These are phyloP conservation scores for Colletotrichum limetticola DNA, from an alignment of 2,329 filamentous ascomycete species.

Conservation along the genomic window DNA sequence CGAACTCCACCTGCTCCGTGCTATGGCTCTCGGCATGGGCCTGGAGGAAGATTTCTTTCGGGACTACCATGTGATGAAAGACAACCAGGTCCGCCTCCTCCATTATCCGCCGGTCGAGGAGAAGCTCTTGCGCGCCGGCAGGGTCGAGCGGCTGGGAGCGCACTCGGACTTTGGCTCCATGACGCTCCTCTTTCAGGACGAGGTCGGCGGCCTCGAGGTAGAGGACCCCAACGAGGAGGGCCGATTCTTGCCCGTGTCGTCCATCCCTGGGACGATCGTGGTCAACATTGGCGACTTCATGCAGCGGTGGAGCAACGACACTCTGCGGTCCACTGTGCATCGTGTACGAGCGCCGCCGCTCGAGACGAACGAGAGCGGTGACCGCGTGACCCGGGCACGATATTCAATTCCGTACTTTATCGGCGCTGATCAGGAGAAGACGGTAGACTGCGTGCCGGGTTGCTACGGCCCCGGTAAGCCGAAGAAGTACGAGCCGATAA, in stretches of 20 bases:
- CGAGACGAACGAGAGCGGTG: constrained; percentile 35
- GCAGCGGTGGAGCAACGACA: constrained; percentile 51
- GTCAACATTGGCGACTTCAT: constrained; percentile 53
- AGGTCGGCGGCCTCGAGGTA: constrained; percentile 57
- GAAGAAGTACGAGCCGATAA: constrained; percentile 60
- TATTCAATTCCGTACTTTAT: constrained; percentile 73
- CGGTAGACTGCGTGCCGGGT: constrained; percentile 63
- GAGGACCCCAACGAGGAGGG: constrained; percentile 48
- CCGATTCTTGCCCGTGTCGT: constrained; percentile 45
- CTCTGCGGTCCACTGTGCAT: constrained; percentile 48
- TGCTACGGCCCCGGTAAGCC: constrained; percentile 54
- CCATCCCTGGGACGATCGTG: constrained; percentile 47
- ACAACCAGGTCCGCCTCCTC: constrained; percentile 69
- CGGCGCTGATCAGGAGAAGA: constrained; percentile 56
- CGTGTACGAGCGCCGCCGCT: constrained; percentile 32
- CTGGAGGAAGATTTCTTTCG: constrained; percentile 39
- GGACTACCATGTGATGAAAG: constrained; percentile 60
- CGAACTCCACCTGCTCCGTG: constrained; percentile 52
- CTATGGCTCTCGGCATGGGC: constrained; percentile 58
- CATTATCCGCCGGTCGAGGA: constrained; percentile 58
- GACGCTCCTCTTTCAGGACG: constrained; percentile 60
- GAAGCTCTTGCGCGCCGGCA: constrained; percentile 41
- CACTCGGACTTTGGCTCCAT: constrained; percentile 52
- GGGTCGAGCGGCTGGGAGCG: constrained; percentile 34
- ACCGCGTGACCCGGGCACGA: constrained; percentile 58